Evolutionary conservation across 179 eudicot genomes (phyloP).

Genomic region (Nepenthes alata): DNA sequence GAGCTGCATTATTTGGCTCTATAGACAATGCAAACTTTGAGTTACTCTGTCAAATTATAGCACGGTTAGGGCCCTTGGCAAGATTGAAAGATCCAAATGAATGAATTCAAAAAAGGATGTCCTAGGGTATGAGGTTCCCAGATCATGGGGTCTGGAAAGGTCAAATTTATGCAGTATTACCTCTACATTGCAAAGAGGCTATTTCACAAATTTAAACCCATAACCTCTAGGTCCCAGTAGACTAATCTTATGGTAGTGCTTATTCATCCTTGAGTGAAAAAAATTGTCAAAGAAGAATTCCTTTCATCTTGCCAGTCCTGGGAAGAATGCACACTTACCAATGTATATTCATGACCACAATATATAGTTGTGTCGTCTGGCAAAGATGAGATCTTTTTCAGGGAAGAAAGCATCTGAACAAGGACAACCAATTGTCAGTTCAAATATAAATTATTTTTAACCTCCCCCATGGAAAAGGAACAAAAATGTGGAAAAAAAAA

Average conservation of each 20-base stretch:
- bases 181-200: no score
- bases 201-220: no score
- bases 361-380: slow-evolving; percentile 80
- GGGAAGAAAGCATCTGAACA: slow-evolving; percentile 68
- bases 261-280: no score
- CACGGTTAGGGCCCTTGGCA: slow-evolving; percentile 1
- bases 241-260: no score
- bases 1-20: slow-evolving; percentile 65
- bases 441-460: no score
- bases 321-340: slow-evolving; percentile 29
- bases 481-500: no score
- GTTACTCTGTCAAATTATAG: slow-evolving; percentile 59
- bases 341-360: slow-evolving; percentile 89
- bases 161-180: no score
- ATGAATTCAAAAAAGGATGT: background rate
- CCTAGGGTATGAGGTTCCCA: background rate
- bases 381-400: slow-evolving; percentile 48
- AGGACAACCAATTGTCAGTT: background rate
- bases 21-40: slow-evolving; percentile 80
- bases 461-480: no score
- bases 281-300: background rate
- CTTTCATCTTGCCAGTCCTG: background rate
- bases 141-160: no score
- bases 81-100: background rate
- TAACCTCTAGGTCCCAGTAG: no score